Evolutionary conservation across 176 grass and related monocot genomes (phyloP).

Genomic region (Olyra latifolia): DNA sequence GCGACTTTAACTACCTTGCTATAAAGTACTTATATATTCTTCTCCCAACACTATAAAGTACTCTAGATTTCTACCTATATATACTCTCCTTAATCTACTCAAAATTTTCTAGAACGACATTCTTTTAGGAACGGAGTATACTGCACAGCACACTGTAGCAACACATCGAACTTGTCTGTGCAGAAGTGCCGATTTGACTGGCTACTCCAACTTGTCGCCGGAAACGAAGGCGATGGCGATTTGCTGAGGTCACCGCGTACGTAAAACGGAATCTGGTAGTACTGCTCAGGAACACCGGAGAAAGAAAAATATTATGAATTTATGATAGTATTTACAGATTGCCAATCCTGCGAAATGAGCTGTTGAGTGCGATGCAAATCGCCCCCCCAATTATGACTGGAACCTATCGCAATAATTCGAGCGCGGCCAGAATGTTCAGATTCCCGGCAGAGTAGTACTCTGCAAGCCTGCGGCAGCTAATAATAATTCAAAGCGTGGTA

Average conservation of each 20-base stretch:
- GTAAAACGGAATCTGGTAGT: not conserved
- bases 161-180: not conserved
- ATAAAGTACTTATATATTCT: too few relatives aligned
- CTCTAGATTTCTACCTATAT: too few relatives aligned
- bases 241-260: conserved; percentile 19
- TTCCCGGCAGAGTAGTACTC: not conserved
- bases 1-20: too few relatives aligned
- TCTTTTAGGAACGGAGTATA: too few relatives aligned
- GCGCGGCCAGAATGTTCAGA: conserved; percentile 28
- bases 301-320: not conserved
- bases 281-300: not conserved
- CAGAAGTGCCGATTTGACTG: not conserved
- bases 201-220: not conserved
- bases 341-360: not conserved
- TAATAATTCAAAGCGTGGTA: conserved; percentile 17
- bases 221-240: not conserved
- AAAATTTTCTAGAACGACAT: too few relatives aligned
- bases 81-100: too few relatives aligned
- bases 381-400: conserved; percentile 1
- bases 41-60: too few relatives aligned
- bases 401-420: conserved; percentile 22
- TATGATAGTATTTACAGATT: not conserved
- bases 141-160: not conserved
- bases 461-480: conserved; percentile 9
- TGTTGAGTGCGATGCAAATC: conserved; percentile 26